Evolutionary conservation across 2,329 filamentous ascomycete genomes (phyloP).

Genomic region (Pyrenophora graminea): DNA sequence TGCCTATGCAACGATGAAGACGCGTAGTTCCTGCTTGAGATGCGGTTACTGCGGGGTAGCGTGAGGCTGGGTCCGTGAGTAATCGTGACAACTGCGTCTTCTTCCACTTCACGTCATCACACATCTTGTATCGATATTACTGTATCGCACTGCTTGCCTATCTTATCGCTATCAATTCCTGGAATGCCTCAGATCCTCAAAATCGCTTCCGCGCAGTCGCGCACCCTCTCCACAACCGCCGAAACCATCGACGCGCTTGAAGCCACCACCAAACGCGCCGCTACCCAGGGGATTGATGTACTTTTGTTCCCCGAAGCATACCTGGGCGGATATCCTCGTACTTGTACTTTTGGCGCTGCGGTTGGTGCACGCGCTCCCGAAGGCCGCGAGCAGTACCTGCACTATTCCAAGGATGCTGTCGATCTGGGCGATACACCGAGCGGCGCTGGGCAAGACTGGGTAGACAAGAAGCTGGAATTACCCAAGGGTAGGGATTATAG

Average conservation of each 20-base stretch:
- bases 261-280: slow-evolving; percentile 66
- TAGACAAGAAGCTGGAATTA: slow-evolving; percentile 62
- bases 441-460: slow-evolving; percentile 74
- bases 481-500: slow-evolving; percentile 55
- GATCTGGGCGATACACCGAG: slow-evolving; percentile 79
- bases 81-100: neutral
- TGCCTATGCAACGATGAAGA: neutral
- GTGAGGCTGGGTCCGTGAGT: neutral
- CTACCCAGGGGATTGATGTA: slow-evolving; percentile 64
- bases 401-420: slow-evolving; percentile 77
- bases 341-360: slow-evolving; percentile 73
- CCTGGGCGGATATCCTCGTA: slow-evolving; percentile 87
- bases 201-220: slow-evolving; percentile 55
- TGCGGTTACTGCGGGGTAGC: slow-evolving; percentile 9
- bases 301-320: slow-evolving; percentile 92
- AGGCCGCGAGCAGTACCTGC: slow-evolving; percentile 80
- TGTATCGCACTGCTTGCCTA: neutral
- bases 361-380: slow-evolving; percentile 69
- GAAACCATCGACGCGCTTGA: slow-evolving; percentile 70
- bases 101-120: no score
- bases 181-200: slow-evolving; percentile 52
- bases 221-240: slow-evolving; percentile 52
- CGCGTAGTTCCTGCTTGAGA: neutral
- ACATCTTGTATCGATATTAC: neutral
- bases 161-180: neutral